phyloP scores from a whole-genome alignment of 805 yeast species.

The Candida mattraensis region DNA sequence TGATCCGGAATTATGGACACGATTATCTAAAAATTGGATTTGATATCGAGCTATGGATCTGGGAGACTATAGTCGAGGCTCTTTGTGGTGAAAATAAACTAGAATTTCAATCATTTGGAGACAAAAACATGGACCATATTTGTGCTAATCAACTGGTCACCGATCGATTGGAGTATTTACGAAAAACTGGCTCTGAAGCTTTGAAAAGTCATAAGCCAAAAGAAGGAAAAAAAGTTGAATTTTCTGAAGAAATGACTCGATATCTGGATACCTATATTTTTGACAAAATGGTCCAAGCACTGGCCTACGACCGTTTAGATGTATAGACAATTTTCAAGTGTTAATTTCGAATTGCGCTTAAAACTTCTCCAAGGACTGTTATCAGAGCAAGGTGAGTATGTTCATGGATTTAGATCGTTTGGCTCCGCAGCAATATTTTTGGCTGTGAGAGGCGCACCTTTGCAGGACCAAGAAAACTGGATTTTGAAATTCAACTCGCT shows the following conservation, averaged over 20 bases:
- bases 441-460: conserved; percentile 20
- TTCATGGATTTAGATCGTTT: conserved; percentile 60
- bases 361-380: conserved; percentile 45
- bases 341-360: conserved; percentile 49
- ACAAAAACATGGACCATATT: conserved; percentile 16
- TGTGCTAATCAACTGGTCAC: conserved; percentile 23
- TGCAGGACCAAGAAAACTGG: conserved; percentile 17
- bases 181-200: conserved; percentile 16
- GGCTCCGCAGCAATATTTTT: conserved; percentile 56
- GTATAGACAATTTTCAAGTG: no score
- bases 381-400: conserved; percentile 51
- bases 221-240: neutral
- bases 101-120: conserved; percentile 23
- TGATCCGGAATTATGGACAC: conserved; percentile 23
- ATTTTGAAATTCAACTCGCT: conserved; percentile 13
- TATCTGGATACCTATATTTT: conserved; percentile 12
- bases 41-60: conserved; percentile 27
- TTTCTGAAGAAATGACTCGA: conserved; percentile 7
- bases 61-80: conserved; percentile 24
- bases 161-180: conserved; percentile 27
- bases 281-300: conserved; percentile 3
- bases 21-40: conserved; percentile 16
- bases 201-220: conserved; percentile 4
- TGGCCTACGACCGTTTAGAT: conserved; percentile 1
- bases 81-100: conserved; percentile 22